Base-by-base conservation (phyloP, 169 alveolate genomes). In the Plasmodium adleri region DNA sequence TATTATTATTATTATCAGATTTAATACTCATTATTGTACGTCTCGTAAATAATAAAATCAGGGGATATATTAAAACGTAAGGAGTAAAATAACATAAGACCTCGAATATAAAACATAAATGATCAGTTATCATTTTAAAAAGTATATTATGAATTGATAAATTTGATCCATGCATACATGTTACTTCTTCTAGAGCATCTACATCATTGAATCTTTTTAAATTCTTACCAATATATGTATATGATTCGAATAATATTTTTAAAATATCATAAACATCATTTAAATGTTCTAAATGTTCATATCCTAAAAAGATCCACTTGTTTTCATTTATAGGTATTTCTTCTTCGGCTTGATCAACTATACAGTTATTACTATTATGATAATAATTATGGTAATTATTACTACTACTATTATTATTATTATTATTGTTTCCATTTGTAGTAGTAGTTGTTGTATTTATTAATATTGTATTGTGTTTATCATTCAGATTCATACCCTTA, bases 1-100 rank as follows among this genome's bases (percentile, higher is more conserved):
- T 54, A 26, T 4, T 13, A 67, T 10, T 43, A n/a, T 4, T 13
- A 2, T 5, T 32, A 8, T 67, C 74, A 20, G 70, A n/a, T 10
- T 17, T 10, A 5, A 17, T 60, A 60, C 17, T n/a, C n/a, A 26
- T 10, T 17, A 26, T 17, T 10, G 70, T 60, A 13, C 28, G 22
- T 15, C 4, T 22, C 7, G 74, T 12, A 66, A 86, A 86, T 45
- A 86, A 39, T 39, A 86, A 72, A 66, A 86, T 70, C 4, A 72
- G 28, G 47, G 92, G 92, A 45, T 72, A 72, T 28, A 72, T 80
- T 56, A 86, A 86, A 24, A 86, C 43, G 66, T 86, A 60, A 2
- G 92, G 85, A 20, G 92, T 86, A 86, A 86, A 86, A 86, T 86
- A 86, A 43, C 86, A 60, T 45, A 86, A 22, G 7, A 86, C 92